Evolutionary conservation across 164 flowering plant genomes (phyloP).

Genomic region (Piper betle): DNA sequence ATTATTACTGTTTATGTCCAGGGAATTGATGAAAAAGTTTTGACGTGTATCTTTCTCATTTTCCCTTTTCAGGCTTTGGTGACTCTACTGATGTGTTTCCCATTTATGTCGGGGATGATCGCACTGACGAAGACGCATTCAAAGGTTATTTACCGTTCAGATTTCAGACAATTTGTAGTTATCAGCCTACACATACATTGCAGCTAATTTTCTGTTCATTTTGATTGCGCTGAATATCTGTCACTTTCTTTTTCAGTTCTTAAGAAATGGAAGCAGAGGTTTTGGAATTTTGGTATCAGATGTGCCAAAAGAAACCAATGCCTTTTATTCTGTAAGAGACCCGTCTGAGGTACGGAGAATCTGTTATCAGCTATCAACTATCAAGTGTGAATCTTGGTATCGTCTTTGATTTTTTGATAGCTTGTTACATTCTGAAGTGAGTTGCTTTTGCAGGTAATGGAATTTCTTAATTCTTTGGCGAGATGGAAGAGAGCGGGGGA

Average conservation of each 20-base stretch:
- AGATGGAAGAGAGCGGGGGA: conserved; percentile 25
- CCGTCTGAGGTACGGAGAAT: conserved; percentile 57
- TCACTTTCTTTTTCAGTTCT: conserved; percentile 25
- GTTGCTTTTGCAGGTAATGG: conserved; percentile 45
- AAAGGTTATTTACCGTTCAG: conserved; percentile 10
- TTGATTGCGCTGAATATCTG: too few relatives aligned
- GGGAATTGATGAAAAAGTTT: too few relatives aligned
- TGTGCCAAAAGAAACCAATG: conserved; percentile 68
- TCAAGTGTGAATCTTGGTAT: background rate
- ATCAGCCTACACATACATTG: background rate
- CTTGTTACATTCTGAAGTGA: background rate
- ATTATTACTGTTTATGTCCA: too few relatives aligned
- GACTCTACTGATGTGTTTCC: conserved; percentile 64
- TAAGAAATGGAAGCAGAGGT: conserved; percentile 52
- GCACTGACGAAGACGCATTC: conserved; percentile 95
- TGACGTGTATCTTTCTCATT: background rate
- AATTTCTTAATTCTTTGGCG: conserved; percentile 50
- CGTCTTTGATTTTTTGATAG: too few relatives aligned
- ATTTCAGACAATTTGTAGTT: too few relatives aligned
- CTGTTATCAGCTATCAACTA: background rate
- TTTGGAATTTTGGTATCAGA: conserved; percentile 77
- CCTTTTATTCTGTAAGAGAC: conserved; percentile 68
- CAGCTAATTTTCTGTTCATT: too few relatives aligned
- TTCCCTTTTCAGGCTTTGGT: conserved; percentile 26
- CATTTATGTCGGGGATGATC: conserved; percentile 87